Conservation (phyloP, 2,329 filamentous ascomycete genomes). For the Didymella pinodella region DNA sequence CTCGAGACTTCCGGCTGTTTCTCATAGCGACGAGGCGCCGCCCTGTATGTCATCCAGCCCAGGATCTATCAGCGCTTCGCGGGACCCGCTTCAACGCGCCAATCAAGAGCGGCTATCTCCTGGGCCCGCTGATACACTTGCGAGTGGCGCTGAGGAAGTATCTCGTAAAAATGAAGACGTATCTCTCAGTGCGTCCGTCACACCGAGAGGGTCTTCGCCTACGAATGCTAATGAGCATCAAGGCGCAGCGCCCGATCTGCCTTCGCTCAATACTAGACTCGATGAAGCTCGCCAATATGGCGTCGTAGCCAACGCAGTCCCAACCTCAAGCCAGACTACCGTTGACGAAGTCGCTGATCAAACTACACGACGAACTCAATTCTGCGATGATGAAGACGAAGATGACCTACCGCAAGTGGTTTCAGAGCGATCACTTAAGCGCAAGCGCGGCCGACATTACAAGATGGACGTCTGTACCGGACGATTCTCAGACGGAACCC, state of each 20-base stretch:
- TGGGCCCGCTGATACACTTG: slow-evolving; percentile 20
- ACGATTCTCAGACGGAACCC: slow-evolving; percentile 41
- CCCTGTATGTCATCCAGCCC: slow-evolving; percentile 38
- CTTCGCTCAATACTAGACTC: background rate
- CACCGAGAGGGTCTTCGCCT: slow-evolving; percentile 9
- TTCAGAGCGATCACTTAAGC: slow-evolving; percentile 54
- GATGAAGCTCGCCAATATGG: background rate
- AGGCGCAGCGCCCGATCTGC: background rate
- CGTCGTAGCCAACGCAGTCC: slow-evolving; percentile 1
- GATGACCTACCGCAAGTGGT: slow-evolving; percentile 55
- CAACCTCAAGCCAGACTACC: slow-evolving; percentile 56
- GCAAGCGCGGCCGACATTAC: slow-evolving; percentile 44
- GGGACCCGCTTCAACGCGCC: slow-evolving; percentile 26
- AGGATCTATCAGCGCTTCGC: slow-evolving; percentile 22
- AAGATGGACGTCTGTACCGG: slow-evolving; percentile 32
- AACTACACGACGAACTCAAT: slow-evolving; percentile 3
- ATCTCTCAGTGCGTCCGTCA: slow-evolving; percentile 2
- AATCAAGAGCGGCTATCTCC: slow-evolving; percentile 32
- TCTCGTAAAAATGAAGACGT: background rate
- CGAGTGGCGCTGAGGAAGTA: background rate
- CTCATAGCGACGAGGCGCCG: slow-evolving; percentile 21
- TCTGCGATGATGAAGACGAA: slow-evolving; percentile 23
- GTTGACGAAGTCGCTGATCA: slow-evolving; percentile 45
- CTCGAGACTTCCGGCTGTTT: slow-evolving; percentile 8
- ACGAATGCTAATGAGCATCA: background rate